Base-by-base conservation (phyloP, 306 rosid species). In the Vicia faba region DNA sequence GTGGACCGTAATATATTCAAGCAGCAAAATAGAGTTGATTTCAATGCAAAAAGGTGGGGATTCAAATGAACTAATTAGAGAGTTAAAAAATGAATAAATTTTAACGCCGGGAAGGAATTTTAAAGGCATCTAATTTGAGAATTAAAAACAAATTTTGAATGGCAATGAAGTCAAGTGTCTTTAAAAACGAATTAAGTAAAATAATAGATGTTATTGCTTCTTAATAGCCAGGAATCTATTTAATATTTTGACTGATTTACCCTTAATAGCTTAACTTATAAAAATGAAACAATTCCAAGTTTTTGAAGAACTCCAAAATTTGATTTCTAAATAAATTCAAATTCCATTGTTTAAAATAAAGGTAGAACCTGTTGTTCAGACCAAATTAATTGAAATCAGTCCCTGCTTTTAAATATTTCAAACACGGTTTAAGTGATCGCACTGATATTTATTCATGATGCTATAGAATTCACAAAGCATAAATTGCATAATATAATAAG, bases 291-390 rank as follows among this genome's bases (percentile, higher is more conserved):
- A 45, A 46, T 19, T 19, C 25, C 12, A 71, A 46, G 5, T 43
- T 60, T 45, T 18, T 13, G 25, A 35, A 23, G 19, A 8, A 43
- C 36, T 60, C 18, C 39, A 38, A 26, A 19, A 53, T 16, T 51
- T 72, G 28, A 55, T 48, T 54, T 43, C 65, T 28, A 40, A 38
- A 41, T 63, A 57, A 53, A 63, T n/a, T 50, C 12, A 46, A 28
- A 15, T 61, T 61, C 19, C 2, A 40, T 20, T 10, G 12, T 7
- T 11, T 19, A 36, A 19, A 61, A 39, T 5, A 11, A 19, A 19
- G 12, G 19, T 18, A 19, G 67, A 61, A 39, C 11, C 33, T 61
- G 36, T 0, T 39, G 41, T 61, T 11, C 53, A 45, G 31, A 4
- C 1, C 41, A n/a, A 44, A 13, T 4, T 63, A 20, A 10, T 57